phyloP scores from a whole-genome alignment of 2,329 filamentous ascomycete genomes.

The Alternaria burnsii region DNA sequence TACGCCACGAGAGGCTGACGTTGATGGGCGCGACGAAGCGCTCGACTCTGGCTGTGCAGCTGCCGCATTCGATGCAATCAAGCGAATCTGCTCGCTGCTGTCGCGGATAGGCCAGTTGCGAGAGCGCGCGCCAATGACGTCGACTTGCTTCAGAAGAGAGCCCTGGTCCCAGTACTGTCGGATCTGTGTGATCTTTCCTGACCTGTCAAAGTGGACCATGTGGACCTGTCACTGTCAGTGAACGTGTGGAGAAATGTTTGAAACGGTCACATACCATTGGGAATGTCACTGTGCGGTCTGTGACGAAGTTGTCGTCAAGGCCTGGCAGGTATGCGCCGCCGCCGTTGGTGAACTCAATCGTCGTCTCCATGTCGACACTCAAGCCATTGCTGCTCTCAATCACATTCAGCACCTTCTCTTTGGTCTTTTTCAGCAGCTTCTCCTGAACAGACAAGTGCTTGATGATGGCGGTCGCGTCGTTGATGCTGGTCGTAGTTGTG shows the following conservation, averaged over 20 bases:
- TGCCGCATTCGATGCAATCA: conserved; percentile 72
- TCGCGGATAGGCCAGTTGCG: conserved; percentile 96
- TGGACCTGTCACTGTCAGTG: conserved; percentile 60
- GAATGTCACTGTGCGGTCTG: conserved; percentile 80
- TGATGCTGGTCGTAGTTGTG: conserved; percentile 80
- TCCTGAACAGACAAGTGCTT: conserved; percentile 79
- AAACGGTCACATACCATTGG: conserved; percentile 70
- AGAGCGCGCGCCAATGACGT: conserved; percentile 88
- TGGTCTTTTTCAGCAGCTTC: conserved; percentile 82
- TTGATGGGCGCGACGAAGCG: conserved; percentile 45
- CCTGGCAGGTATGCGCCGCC: conserved; percentile 88
- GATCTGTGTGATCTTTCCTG: conserved; percentile 84
- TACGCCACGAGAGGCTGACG: conserved; percentile 40
- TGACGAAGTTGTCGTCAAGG: conserved; percentile 92
- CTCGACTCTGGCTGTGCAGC: conserved; percentile 39
- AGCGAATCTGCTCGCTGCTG: conserved; percentile 79
- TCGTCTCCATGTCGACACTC: conserved; percentile 81
- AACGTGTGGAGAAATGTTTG: neutral
- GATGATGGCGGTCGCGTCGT: conserved; percentile 76
- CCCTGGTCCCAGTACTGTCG: conserved; percentile 96
- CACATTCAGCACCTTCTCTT: conserved; percentile 76
- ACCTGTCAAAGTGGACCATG: conserved; percentile 81
- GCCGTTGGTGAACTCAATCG: conserved; percentile 79
- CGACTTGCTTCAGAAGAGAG: conserved; percentile 88
- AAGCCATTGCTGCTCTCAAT: conserved; percentile 76